These are phyloP conservation scores for Populus alba DNA, from an alignment of 345 rosid genomes.

Conservation along the genomic window DNA sequence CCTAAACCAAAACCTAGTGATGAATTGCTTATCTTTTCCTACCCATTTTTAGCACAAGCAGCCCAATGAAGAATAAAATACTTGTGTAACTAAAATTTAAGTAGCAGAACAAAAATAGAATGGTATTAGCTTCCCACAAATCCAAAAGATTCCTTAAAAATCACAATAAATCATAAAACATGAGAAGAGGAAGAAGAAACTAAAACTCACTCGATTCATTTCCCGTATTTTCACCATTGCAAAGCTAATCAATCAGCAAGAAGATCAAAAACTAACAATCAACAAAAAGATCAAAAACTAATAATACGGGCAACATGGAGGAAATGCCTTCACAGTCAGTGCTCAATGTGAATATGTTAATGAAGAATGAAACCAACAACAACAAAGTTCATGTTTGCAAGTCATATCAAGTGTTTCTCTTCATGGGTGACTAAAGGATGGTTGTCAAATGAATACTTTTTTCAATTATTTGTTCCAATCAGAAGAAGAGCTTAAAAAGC, in stretches of 20 bases:
- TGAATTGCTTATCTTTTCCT: background rate
- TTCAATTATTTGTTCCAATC: too few species aligned
- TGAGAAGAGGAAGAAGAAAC: background rate
- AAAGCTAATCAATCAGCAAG: background rate
- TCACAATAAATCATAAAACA: too few species aligned
- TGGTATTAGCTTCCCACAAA: too few species aligned
- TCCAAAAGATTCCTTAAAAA: background rate
- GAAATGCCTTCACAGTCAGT: background rate
- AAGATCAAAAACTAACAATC: background rate
- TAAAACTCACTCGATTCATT: background rate
- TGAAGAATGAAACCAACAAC: too few species aligned
- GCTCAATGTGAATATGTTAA: too few species aligned
- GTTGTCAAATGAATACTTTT: too few species aligned
- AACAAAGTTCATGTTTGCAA: too few species aligned
- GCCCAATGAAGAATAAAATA: background rate
- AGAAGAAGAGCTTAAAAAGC: too few species aligned
- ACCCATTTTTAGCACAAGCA: background rate
- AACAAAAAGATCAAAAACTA: background rate
- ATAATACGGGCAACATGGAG: background rate
- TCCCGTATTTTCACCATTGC: background rate
- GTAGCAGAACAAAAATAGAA: background rate
- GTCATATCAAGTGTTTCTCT: too few species aligned
- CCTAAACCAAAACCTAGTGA: background rate
- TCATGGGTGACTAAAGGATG: too few species aligned
- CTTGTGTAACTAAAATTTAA: background rate